phyloP scores from a whole-genome alignment of 2,329 filamentous ascomycete genomes.

The Ascochyta lentis region DNA sequence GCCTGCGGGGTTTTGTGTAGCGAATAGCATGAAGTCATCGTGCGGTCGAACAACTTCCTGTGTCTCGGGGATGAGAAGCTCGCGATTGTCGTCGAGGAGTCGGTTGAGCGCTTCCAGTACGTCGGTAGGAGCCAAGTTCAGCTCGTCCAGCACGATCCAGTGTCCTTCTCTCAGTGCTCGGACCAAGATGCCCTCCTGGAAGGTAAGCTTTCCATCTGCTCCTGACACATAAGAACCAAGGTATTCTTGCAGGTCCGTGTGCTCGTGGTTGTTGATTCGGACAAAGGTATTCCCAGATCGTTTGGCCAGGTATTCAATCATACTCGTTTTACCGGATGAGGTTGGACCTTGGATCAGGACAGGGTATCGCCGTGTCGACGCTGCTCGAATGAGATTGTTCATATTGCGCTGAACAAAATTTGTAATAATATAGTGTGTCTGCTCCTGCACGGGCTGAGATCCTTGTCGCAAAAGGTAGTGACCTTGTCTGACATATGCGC shows the following conservation, averaged over 20 bases:
- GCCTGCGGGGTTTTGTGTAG: constrained; percentile 95
- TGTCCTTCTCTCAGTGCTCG: constrained; percentile 90
- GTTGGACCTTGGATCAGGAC: constrained; percentile 96
- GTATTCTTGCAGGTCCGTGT: constrained; percentile 98
- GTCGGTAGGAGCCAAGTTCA: constrained; percentile 96
- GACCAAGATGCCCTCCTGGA: constrained; percentile 92
- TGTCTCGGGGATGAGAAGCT: constrained; percentile 94
- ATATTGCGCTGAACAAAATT: constrained; percentile 94
- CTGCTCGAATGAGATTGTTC: constrained; percentile 90
- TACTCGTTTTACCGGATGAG: constrained; percentile 97
- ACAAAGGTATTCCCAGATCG: constrained; percentile 97
- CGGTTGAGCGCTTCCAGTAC: constrained; percentile 96
- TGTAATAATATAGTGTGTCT: constrained; percentile 94
- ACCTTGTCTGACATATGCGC: constrained; percentile 80
- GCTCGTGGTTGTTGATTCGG: constrained; percentile 99
- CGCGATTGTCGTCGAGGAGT: constrained; percentile 92
- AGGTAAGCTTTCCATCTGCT: constrained; percentile 80
- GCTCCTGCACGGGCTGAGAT: constrained; percentile 67
- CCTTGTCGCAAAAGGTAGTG: constrained; percentile 93
- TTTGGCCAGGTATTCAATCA: constrained; percentile 99
- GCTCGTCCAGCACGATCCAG: constrained; percentile 97
- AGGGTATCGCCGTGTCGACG: constrained; percentile 89
- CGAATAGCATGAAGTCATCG: constrained; percentile 95
- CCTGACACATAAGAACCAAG: constrained; percentile 92
- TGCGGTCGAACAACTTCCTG: constrained; percentile 93